These are phyloP conservation scores for Ophiostoma himal-ulmi DNA, from an alignment of 2,329 filamentous ascomycete genomes.

Conservation along the genomic window DNA sequence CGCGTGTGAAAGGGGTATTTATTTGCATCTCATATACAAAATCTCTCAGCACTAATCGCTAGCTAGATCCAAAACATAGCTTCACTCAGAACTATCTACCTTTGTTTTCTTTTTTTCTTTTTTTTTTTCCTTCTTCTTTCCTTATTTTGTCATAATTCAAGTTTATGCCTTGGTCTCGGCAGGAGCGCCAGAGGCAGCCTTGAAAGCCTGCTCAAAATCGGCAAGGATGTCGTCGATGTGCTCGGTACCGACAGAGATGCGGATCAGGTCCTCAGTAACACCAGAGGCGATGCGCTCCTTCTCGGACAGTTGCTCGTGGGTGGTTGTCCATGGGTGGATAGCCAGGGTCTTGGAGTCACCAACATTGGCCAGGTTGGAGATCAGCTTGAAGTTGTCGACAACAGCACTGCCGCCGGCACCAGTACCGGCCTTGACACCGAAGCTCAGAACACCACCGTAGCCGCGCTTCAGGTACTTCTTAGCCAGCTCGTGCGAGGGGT, in stretches of 20 bases:
- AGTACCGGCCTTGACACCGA: conserved; percentile 80
- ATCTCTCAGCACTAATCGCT: conserved; percentile 6
- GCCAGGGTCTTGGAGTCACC: conserved; percentile 92
- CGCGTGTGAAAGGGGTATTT: neutral
- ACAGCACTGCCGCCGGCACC: conserved; percentile 76
- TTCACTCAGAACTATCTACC: neutral
- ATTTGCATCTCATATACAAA: neutral
- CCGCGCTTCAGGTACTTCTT: conserved; percentile 83
- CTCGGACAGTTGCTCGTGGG: conserved; percentile 83
- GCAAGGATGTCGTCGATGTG: conserved; percentile 96
- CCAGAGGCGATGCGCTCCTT: conserved; percentile 76
- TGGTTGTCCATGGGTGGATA: conserved; percentile 93
- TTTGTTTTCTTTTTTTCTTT: neutral
- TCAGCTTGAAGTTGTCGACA: conserved; percentile 90
- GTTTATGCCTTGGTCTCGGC: conserved; percentile 29
- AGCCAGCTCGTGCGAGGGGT: conserved; percentile 70
- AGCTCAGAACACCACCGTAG: conserved; percentile 84
- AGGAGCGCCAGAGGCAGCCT: conserved; percentile 48
- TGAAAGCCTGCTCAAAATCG: conserved; percentile 89
- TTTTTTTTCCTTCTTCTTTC: neutral
- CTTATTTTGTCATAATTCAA: neutral
- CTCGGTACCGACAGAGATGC: conserved; percentile 91
- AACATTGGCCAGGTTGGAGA: conserved; percentile 94
- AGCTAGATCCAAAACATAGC: neutral
- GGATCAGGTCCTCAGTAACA: conserved; percentile 83